Conservation (phyloP, 1,139 yeast genomes). For the Diutina siamensis region DNA sequence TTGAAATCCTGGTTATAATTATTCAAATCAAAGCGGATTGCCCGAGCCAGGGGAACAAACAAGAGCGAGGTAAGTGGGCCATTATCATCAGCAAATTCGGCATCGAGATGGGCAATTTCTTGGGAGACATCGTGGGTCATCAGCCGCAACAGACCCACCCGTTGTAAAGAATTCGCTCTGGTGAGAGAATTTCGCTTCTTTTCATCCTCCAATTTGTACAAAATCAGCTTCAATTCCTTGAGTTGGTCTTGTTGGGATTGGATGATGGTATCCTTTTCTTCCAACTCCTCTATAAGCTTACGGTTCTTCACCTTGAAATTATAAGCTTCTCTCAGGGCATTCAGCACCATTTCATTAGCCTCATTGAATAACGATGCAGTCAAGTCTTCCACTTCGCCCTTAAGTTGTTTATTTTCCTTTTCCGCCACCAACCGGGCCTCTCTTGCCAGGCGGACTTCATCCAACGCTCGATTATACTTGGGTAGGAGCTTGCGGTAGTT, state of each 20-base stretch:
- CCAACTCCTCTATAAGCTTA: slow-evolving; percentile 39
- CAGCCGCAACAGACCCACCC: slow-evolving; percentile 2
- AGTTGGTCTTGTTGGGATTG: slow-evolving; percentile 61
- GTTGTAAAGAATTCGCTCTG: slow-evolving; percentile 9
- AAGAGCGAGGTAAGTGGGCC: slow-evolving; percentile 10
- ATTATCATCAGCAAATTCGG: slow-evolving; percentile 7
- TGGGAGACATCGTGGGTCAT: background rate
- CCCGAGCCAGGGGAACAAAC: slow-evolving; percentile 45
- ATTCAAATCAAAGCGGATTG: slow-evolving; percentile 48
- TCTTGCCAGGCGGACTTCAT: slow-evolving; percentile 18
- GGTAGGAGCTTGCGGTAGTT: slow-evolving; percentile 10
- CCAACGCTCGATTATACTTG: slow-evolving; percentile 18
- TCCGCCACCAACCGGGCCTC: slow-evolving; percentile 38
- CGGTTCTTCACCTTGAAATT: slow-evolving; percentile 30
- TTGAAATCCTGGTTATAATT: slow-evolving; percentile 32
- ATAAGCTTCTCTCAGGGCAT: slow-evolving; percentile 51
- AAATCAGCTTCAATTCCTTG: slow-evolving; percentile 49
- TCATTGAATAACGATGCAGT: slow-evolving; percentile 67
- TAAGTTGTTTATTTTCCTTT: slow-evolving; percentile 43
- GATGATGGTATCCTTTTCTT: slow-evolving; percentile 61
- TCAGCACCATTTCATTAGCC: slow-evolving; percentile 70
- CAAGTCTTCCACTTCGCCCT: slow-evolving; percentile 67
- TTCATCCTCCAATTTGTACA: slow-evolving; percentile 20
- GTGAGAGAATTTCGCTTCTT: slow-evolving; percentile 13
- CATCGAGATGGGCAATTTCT: slow-evolving; percentile 8